These are phyloP conservation scores for Angomonas deanei DNA, from an alignment of 208 protist species.

Conservation along the genomic window DNA sequence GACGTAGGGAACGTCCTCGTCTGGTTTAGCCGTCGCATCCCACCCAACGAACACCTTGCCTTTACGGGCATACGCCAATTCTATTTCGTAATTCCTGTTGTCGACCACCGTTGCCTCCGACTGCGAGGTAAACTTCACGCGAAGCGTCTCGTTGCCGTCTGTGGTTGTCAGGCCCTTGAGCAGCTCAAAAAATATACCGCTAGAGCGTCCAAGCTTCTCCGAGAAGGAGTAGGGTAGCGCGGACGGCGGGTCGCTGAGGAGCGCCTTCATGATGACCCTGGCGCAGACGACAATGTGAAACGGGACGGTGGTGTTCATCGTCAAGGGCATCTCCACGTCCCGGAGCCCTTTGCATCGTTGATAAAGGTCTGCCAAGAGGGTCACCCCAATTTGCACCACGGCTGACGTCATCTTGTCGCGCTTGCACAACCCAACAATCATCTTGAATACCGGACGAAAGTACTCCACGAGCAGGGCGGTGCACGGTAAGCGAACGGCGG, in stretches of 20 bases:
- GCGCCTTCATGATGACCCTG: conserved; percentile 36
- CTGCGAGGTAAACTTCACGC: not conserved
- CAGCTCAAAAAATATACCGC: not conserved
- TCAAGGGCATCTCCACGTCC: not conserved
- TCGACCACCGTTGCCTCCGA: no score
- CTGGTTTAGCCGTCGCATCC: conserved; percentile 23
- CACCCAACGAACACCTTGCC: conserved; percentile 73
- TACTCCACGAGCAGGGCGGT: conserved; percentile 49
- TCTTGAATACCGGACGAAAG: conserved; percentile 49
- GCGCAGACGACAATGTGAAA: conserved; percentile 67
- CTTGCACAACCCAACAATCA: conserved; percentile 72
- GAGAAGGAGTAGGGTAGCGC: conserved; percentile 58
- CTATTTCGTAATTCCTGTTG: conserved; percentile 1
- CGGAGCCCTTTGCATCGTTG: conserved; percentile 50
- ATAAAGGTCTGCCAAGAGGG: conserved; percentile 68
- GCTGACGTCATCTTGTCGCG: conserved; percentile 57
- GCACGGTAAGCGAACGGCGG: conserved; percentile 41
- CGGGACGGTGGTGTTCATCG: conserved; percentile 35
- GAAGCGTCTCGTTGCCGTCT: not conserved
- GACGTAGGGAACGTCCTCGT: not conserved
- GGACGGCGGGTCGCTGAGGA: conserved; percentile 55
- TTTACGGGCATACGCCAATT: conserved; percentile 15
- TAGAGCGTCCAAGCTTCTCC: conserved; percentile 27
- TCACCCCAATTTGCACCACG: conserved; percentile 81
- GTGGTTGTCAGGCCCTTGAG: not conserved